phyloP scores from a whole-genome alignment of 306 rosid species.

The Corylus avellana region DNA sequence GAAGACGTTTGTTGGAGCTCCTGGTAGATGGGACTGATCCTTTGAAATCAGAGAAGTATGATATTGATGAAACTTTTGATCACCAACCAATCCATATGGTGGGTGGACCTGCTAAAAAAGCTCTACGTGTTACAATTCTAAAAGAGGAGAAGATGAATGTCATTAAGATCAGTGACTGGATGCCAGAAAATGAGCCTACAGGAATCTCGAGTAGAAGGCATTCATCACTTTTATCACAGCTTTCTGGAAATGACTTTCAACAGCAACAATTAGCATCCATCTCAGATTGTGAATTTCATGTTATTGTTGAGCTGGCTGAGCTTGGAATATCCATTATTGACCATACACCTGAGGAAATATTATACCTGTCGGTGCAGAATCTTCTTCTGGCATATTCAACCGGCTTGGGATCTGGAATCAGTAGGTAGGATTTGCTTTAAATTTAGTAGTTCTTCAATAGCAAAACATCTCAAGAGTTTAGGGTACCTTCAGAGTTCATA shows the following conservation, averaged over 20 bases:
- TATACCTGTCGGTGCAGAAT: slow-evolving; percentile 82
- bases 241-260: slow-evolving; percentile 39
- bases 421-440: slow-evolving; percentile 59
- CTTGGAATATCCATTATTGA: slow-evolving; percentile 84
- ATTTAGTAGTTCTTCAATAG: slow-evolving; percentile 1
- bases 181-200: slow-evolving; percentile 74
- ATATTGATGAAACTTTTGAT: slow-evolving; percentile 85
- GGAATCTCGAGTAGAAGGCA: slow-evolving; percentile 45
- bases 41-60: slow-evolving; percentile 63
- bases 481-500: neutral
- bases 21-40: slow-evolving; percentile 76
- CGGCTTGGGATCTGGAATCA: slow-evolving; percentile 88
- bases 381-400: slow-evolving; percentile 81
- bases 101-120: slow-evolving; percentile 68
- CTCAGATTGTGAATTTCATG: slow-evolving; percentile 76
- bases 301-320: slow-evolving; percentile 80
- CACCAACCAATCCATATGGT: slow-evolving; percentile 58
- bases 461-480: slow-evolving; percentile 7
- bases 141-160: slow-evolving; percentile 85
- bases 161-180: slow-evolving; percentile 87
- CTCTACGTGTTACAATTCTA: slow-evolving; percentile 67
- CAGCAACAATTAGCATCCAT: slow-evolving; percentile 49
- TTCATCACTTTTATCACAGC: slow-evolving; percentile 44
- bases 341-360: slow-evolving; percentile 92
- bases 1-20: slow-evolving; percentile 79